Base-by-base conservation (phyloP, 2,329 filamentous ascomycete species). In the Orbilia oligospora region DNA sequence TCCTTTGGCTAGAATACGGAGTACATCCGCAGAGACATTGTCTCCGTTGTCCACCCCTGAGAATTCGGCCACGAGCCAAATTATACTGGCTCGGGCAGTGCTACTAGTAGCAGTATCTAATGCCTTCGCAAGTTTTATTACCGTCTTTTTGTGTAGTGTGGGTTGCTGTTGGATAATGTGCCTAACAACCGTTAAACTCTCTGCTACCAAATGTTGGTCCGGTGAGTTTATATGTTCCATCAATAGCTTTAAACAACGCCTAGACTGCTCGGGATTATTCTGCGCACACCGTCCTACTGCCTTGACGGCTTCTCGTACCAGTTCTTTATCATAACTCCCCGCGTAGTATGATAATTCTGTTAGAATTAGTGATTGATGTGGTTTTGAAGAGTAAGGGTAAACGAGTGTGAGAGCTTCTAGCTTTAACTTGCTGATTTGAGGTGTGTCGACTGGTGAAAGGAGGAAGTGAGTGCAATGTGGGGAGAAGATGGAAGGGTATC, bases 321-420 rank as follows among this genome's bases (percentile, higher is more conserved):
- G 87, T 0, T 90, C 88, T 79, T 92, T 90, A 83, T 97, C 91
- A 12, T 89, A 86, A 84, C 87, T 87, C 3, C 89, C 90, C 0
- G 93, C 93, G 84, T 98, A 98, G 85, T 98, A 95, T 82, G 97
- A 94, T 5, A 99, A 88, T 83, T 99, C 96, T 81, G 92, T 94
- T 64, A 99, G 88, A 55, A 98, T 93, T 5, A 99, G 88, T 71
- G 92, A 92, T 84, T 97, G 97, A 76, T 92, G 87, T 76, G 93
- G 91, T 9, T 89, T 84, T 5, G 91, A 90, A 80, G 91, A 91
- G 83, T 97, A 89, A 0, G 95, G 94, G 82, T 98, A 99, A 81
- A 98, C 91, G 78, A 99, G 87, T 0, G 96, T 95, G 70, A 98
- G 87, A 3, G 97, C 86, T 84, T 99, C 97, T 27, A 99, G 87